These are phyloP conservation scores for Dactylellina drechsleri DNA, from an alignment of 2,329 filamentous ascomycete genomes.

Conservation along the genomic window DNA sequence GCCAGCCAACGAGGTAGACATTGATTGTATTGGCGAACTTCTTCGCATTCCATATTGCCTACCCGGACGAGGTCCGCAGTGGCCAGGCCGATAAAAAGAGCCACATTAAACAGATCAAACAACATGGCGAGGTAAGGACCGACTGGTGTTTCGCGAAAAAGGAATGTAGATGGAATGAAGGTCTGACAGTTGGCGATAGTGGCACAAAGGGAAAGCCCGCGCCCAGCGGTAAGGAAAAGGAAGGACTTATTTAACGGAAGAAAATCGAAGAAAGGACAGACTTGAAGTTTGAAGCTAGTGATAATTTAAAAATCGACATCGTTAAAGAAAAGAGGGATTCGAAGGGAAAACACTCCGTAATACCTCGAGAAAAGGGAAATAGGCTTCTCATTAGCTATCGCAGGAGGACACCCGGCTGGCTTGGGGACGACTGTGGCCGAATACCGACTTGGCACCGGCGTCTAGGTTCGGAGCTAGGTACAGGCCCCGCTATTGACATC, in stretches of 20 bases:
- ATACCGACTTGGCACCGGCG: constrained; percentile 10
- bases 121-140: constrained; percentile 4
- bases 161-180: not conserved
- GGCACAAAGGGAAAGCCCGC: too few relatives aligned
- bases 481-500: too few relatives aligned
- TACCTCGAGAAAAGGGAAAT: constrained; percentile 7
- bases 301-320: not conserved
- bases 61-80: constrained; percentile 15
- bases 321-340: not conserved
- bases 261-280: not conserved
- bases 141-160: not conserved
- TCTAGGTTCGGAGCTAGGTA: too few relatives aligned
- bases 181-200: not conserved
- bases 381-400: not conserved
- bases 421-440: constrained; percentile 1
- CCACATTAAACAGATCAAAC: not conserved
- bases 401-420: not conserved
- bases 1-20: constrained; percentile 27
- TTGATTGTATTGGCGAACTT: constrained; percentile 13
- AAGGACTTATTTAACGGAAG: not conserved
- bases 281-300: not conserved
- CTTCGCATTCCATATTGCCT: constrained; percentile 22
- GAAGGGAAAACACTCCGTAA: constrained; percentile 5
- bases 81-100: constrained; percentile 9
- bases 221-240: too few relatives aligned